Base-by-base conservation (phyloP, 306 rosid species). In the Argentina anserina region DNA sequence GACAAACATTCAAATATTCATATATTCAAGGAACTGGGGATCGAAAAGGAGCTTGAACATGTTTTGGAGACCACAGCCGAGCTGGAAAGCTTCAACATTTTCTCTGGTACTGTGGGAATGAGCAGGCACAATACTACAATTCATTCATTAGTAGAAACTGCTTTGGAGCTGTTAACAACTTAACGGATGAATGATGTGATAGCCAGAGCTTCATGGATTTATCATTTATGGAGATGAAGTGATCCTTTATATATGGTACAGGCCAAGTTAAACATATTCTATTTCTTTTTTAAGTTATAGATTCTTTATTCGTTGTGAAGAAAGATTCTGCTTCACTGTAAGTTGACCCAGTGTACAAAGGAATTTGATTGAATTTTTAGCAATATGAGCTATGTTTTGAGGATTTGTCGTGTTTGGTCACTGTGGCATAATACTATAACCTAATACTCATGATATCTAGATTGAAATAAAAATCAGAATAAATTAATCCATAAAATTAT, bases 41-140 rank as follows among this genome's bases (percentile, higher is more conserved):
- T 87, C 85, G 90, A 83, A 67, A 77, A 76, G 75, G 89, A 87
- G 79, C 84, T 95, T 53, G 97, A 91, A 40, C 56, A 74, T 71
- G 93, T 95, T 15, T 65, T 90, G 53, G 99, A 95, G 64, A 95
- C 97, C 43, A 95, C 99, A 9, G 88, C 99, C 72, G 99, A 95
- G 84, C 84, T 95, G n/a, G 97, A 95, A 86, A 90, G 97, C 86
- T 95, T 91, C 74, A 91, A 90, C 70, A 82, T 90, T 68, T 87
- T 95, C 88, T 95, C 99, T 7, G 99, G 99, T 21, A 82, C 90
- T 2, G 93, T 91, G 4, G 97, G 97, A 64, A 55, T 91, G 76
- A 91, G 87, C 86, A 81, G 97, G 36, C 97, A 95, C 82, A 77
- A 50, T 76, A 76, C 71, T 26, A 83, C 97, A 42, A 88, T 95